Evolutionary conservation across 257 asterid genomes (phyloP), one percentile per base, ranked within the genome.

Genomic region (Lycium barbarum): DNA sequence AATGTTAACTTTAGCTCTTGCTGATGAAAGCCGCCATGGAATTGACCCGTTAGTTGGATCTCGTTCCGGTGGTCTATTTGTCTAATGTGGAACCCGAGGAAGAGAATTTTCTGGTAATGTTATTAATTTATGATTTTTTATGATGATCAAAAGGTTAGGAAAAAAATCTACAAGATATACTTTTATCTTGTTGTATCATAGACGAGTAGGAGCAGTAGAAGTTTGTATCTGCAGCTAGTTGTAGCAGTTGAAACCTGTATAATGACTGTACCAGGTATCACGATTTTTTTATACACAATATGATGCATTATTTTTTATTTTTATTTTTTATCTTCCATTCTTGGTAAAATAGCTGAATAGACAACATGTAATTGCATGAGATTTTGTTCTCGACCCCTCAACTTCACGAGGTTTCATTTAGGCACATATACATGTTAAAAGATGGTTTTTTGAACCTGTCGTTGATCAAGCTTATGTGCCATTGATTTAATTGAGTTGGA

Each of bases 1-100:
- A 79, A 94, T 96, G 99, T 87, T 96, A 86, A 93, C 95, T 20
- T 62, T 91, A 89, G 98, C 98, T 83, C 97, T 96, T 79, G 92
- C 86, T 18, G 99, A 94, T 67, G 99, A 96, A 85, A 89, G 96
- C 87, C 91, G 88, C 35, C 89, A 83, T 59, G 89, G 84, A 68
- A 82, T 79, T 7, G 90, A 85, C 76, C 82, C 70, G 35, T 72
- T 43, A 65, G 18, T 18, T 58, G 86, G 68, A 71, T 84, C 78
- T 35, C 84, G 81, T 26, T 81, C 62, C 7, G 79, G 62, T 40
- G 89, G 84, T 79, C 66, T 84, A 10, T 80, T 83, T 49, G 47
- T 78, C 26, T 89, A 84, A 85, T 26, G 35, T 51, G 79, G 53
- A 26, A 76, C 35, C 40, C 22, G 35, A 33, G 38, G n/a, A 17